phyloP scores from a whole-genome alignment of 148 eudicot species.

The Camellia lanceoleosa region DNA sequence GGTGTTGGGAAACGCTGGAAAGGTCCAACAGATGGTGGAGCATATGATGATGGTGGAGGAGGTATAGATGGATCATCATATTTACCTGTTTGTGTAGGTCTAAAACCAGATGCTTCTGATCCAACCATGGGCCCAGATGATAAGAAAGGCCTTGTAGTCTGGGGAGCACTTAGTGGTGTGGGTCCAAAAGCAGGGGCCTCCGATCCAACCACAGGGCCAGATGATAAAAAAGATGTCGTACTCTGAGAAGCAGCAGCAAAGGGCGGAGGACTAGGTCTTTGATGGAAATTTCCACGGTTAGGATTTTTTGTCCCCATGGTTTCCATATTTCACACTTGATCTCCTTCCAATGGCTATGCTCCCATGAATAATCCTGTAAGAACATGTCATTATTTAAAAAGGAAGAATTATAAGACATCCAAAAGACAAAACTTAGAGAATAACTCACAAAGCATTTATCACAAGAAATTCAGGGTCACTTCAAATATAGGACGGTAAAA shows the following conservation, averaged over 20 bases:
- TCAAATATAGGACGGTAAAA: no score
- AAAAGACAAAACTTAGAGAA: background rate
- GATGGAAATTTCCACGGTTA: constrained; percentile 48
- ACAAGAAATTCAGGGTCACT: background rate
- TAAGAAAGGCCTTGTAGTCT: constrained; percentile 35
- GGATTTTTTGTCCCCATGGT: constrained; percentile 81
- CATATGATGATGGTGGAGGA: constrained; percentile 37
- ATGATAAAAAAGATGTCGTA: constrained; percentile 54
- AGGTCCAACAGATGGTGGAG: constrained; percentile 45
- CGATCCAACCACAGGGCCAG: constrained; percentile 60
- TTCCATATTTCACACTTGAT: constrained; percentile 15
- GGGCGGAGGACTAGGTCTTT: constrained; percentile 58
- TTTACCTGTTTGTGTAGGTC: constrained; percentile 48
- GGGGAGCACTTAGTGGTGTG: constrained; percentile 39
- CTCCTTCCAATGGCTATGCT: constrained; percentile 26
- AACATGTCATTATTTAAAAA: background rate
- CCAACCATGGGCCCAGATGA: constrained; percentile 44
- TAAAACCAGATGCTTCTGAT: constrained; percentile 40
- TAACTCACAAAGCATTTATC: constrained; percentile 9
- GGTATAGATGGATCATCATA: constrained; percentile 30
- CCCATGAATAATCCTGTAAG: constrained; percentile 7
- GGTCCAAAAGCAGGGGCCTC: constrained; percentile 56
- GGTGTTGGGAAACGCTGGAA: constrained; percentile 61
- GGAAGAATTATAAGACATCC: background rate
- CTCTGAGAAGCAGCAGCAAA: constrained; percentile 60